Percentiles rank a stretch among this genome's conserved stretches.
Conservation (phyloP, 768 basidiomycete species). For the Tylopilus intermedius region DNA sequence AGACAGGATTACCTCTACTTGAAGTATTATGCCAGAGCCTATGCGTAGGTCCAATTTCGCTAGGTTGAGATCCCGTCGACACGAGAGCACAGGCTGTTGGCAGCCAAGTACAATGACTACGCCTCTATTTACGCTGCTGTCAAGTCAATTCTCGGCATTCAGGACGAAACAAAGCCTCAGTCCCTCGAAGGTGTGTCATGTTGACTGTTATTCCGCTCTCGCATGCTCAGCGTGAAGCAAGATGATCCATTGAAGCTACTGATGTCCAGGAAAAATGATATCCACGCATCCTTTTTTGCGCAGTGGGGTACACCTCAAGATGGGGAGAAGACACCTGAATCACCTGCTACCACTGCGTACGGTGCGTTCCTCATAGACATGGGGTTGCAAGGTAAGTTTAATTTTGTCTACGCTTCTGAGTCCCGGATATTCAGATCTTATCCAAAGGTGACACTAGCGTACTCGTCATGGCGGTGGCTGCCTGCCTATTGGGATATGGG, state of each 20-base stretch:
- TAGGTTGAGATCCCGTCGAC: not conserved
- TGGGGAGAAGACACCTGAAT: not conserved
- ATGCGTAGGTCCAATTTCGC: slow-evolving; percentile 1
- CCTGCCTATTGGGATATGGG: slow-evolving; percentile 1
- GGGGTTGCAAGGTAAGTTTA: not conserved
- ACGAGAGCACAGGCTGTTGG: not conserved
- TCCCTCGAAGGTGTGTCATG: not conserved
- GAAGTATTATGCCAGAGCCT: slow-evolving; percentile 6
- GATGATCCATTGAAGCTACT: not conserved
- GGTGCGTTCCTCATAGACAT: slow-evolving; percentile 5
- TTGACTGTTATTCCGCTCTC: not conserved
- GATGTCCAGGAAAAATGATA: not conserved
- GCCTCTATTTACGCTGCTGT: not conserved
- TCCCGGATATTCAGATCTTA: not conserved
- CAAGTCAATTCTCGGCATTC: not conserved
- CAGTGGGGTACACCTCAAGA: not conserved
- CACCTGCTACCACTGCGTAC: slow-evolving; percentile 3
- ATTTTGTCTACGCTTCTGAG: not conserved
- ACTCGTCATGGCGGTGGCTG: slow-evolving; percentile 1
- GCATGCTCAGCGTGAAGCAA: not conserved
- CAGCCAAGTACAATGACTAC: not conserved
- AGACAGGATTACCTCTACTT: slow-evolving; percentile 5
- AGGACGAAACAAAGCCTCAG: not conserved
- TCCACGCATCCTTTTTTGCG: not conserved
- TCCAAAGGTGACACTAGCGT: not conserved